A percentile compares a stretch with the other conserved stretches of the same genome.
These are phyloP conservation scores for Aspergillus biplanus DNA, from an alignment of 495 filamentous ascomycete genomes.

Conservation along the genomic window DNA sequence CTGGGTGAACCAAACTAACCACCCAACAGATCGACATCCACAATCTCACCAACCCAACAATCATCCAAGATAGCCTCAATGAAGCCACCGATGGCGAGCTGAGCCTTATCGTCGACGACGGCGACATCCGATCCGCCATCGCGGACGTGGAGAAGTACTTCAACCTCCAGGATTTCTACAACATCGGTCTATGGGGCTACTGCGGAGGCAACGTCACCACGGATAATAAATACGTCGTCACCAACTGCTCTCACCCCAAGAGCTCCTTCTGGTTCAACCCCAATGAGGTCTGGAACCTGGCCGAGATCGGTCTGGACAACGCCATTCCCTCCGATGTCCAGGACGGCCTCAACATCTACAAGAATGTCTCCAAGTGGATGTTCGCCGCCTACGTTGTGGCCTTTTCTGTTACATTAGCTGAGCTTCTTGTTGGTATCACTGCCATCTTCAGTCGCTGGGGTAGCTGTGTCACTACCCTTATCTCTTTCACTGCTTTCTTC, in stretches of 20 bases:
- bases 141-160: constrained; percentile 48
- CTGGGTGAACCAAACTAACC: constrained; percentile 19
- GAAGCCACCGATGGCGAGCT: constrained; percentile 29
- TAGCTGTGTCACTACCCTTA: constrained; percentile 76
- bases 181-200: constrained; percentile 84
- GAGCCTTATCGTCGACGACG: constrained; percentile 36
- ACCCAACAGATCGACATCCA: constrained; percentile 38
- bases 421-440: constrained; percentile 70
- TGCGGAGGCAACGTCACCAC: constrained; percentile 68
- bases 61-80: constrained; percentile 29
- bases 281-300: constrained; percentile 61
- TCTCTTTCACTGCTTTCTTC: constrained; percentile 61
- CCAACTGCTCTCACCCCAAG: constrained; percentile 59
- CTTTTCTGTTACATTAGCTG: constrained; percentile 68
- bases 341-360: constrained; percentile 70
- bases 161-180: constrained; percentile 75
- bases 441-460: constrained; percentile 71
- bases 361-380: constrained; percentile 77
- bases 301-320: constrained; percentile 54
- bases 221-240: constrained; percentile 37
- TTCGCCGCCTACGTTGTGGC: constrained; percentile 71
- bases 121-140: constrained; percentile 37
- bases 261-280: constrained; percentile 79
- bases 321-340: constrained; percentile 66
- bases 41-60: constrained; percentile 38